Evolutionary conservation across 73 alveolate genomes (phyloP), one percentile per base, ranked within the genome.

Genomic region (Uronychia binucleata): DNA sequence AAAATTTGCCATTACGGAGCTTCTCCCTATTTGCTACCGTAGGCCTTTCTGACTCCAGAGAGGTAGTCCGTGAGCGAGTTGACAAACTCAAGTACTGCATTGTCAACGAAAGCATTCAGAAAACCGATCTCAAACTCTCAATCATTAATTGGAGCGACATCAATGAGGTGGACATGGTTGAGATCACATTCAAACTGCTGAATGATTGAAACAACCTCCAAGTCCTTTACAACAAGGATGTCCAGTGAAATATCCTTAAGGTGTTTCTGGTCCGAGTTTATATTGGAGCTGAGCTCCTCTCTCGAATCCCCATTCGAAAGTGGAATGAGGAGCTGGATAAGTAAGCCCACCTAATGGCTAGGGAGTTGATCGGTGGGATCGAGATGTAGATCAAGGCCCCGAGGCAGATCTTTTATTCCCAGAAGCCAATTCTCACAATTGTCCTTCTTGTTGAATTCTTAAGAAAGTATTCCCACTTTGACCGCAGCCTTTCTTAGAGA

Each of bases 221-320:
- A 1, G 91, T 82, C 19, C 58, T 85, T 13, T 27, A 74, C 27
- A 46, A 27, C 0, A n/a, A 75, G 1, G 78, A 83, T 11, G 58
- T 77, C 30, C 33, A 85, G 77, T 77, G 80, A 77, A 85, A 85
- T 33, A 85, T 85, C 34, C 33, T 85, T 30, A 85, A 85, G 76
- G 31, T 85, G 11, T 30, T 85, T 30, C 27, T 85, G 91, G 81
- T 77, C 26, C 1, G 84, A 34, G 91, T 85, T 1, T 85, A 85
- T 57, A 46, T 77, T 26, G 91, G 91, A 33, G 79, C 91, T 0
- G 91, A 85, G 35, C 81, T 85, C 5, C 74, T 85, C 0, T 85
- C 91, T 26, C 31, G 86, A 34, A 85, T 85, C 14, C 81, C 81
- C 14, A 85, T 85, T 14, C 19, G 81, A 57, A 33, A 77, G 27